These are phyloP conservation scores for Thermoascus crustaceus DNA, from an alignment of 2,329 filamentous ascomycete genomes.

Conservation along the genomic window DNA sequence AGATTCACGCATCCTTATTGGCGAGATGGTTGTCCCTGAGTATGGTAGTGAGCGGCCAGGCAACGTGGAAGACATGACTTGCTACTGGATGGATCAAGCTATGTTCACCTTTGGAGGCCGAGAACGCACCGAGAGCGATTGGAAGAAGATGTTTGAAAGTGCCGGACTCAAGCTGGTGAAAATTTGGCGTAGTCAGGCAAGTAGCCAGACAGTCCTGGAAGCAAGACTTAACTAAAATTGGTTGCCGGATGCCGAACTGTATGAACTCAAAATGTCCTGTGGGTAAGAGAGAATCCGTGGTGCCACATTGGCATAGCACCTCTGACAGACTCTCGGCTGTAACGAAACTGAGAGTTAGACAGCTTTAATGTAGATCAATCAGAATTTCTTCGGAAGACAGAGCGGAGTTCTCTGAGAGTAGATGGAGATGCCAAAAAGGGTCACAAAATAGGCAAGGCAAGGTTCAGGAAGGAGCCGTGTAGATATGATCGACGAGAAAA, in stretches of 20 bases:
- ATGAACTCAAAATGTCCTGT: slow-evolving; percentile 2
- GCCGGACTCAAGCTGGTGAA: slow-evolving; percentile 18
- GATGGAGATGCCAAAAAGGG: too few species aligned
- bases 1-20: slow-evolving; percentile 16
- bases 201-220: slow-evolving; percentile 10
- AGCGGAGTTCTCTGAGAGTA: too few species aligned
- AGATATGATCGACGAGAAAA: too few species aligned
- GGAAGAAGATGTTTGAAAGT: slow-evolving; percentile 11
- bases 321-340: too few species aligned
- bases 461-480: too few species aligned
- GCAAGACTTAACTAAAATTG: too few species aligned
- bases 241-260: neutral
- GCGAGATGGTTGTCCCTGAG: slow-evolving; percentile 17
- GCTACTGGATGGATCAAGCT: slow-evolving; percentile 22
- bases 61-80: slow-evolving; percentile 17
- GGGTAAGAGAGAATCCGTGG: too few species aligned
- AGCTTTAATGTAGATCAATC: too few species aligned
- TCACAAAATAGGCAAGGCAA: too few species aligned
- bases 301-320: too few species aligned
- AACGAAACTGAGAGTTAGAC: too few species aligned
- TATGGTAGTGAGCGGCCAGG: slow-evolving; percentile 10
- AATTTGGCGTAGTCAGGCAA: slow-evolving; percentile 14
- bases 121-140: slow-evolving; percentile 20
- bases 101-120: slow-evolving; percentile 25
- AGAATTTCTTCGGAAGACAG: too few species aligned